phyloP scores from a whole-genome alignment of 306 rosid species.

The apple (Malus domestica) region DNA sequence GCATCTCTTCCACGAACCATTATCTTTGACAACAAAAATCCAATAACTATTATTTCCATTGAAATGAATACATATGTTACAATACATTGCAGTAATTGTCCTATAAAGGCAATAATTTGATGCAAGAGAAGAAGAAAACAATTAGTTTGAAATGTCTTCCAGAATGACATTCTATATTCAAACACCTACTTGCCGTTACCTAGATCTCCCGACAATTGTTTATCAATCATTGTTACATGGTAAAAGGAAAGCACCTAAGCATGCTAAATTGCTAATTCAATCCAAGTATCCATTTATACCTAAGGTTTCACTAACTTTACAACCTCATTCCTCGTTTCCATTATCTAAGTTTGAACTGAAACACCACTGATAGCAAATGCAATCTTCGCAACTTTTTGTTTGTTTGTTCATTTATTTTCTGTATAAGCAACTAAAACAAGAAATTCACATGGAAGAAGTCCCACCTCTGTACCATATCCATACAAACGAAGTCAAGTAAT shows the following conservation, averaged over 20 bases:
- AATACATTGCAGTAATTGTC: background rate
- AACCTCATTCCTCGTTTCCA: background rate
- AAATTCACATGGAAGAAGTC: background rate
- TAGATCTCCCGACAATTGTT: background rate
- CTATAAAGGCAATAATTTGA: background rate
- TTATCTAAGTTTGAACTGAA: background rate
- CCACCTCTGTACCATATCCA: background rate
- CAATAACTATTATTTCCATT: background rate
- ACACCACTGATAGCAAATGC: background rate
- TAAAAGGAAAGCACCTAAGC: background rate
- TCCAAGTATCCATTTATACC: background rate
- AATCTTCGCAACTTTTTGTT: background rate
- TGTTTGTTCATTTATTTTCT: background rate
- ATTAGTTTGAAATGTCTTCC: background rate
- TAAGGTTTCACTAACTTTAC: background rate
- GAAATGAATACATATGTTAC: background rate
- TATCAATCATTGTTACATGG: background rate
- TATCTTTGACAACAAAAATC: conserved; percentile 22
- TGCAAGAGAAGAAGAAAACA: background rate
- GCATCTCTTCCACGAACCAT: conserved; percentile 83
- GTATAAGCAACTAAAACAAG: background rate
- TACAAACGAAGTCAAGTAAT: background rate
- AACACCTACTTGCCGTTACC: background rate
- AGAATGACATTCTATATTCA: background rate
- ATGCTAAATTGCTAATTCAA: background rate